A percentile compares a stretch with the other conserved stretches of the same genome.
These are phyloP conservation scores for Populus deltoides DNA, from an alignment of 345 rosid species.

Conservation along the genomic window DNA sequence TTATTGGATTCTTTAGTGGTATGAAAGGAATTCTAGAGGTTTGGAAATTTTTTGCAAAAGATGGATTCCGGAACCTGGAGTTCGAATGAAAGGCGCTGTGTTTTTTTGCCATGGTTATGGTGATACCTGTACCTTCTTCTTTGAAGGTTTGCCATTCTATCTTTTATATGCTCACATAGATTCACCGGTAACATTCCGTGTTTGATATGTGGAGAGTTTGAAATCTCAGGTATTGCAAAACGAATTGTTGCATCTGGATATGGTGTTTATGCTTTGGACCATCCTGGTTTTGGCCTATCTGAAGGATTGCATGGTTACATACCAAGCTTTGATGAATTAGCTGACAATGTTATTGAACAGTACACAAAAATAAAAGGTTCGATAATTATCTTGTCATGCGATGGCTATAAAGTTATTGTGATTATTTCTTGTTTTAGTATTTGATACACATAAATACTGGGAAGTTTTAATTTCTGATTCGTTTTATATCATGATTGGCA, in stretches of 20 bases:
- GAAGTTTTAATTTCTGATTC: not conserved
- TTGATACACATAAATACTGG: not conserved
- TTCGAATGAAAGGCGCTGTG: constrained; percentile 61
- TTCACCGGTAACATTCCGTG: not conserved
- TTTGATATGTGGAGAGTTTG: not conserved
- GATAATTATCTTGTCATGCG: not conserved
- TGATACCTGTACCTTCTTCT: constrained; percentile 97
- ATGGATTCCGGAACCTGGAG: constrained; percentile 69
- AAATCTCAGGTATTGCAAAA: constrained; percentile 68
- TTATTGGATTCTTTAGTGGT: constrained; percentile 54
- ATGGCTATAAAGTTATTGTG: not conserved
- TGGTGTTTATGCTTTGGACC: constrained; percentile 79
- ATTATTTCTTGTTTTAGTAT: not conserved
- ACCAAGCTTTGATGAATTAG: constrained; percentile 66
- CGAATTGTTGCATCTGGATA: constrained; percentile 68
- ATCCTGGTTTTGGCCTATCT: constrained; percentile 92
- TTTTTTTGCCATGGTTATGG: constrained; percentile 94
- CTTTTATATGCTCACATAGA: not conserved
- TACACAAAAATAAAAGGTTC: constrained; percentile 77
- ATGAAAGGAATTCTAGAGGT: constrained; percentile 66
- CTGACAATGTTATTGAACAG: constrained; percentile 66
- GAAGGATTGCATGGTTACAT: constrained; percentile 93
- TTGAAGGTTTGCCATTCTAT: constrained; percentile 66
- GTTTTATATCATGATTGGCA: constrained; percentile 22
- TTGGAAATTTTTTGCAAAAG: constrained; percentile 71